Percentiles rank a stretch among this genome's conserved stretches.
Conservation (phyloP, 805 yeast species). For the Alloascoidea africana region DNA sequence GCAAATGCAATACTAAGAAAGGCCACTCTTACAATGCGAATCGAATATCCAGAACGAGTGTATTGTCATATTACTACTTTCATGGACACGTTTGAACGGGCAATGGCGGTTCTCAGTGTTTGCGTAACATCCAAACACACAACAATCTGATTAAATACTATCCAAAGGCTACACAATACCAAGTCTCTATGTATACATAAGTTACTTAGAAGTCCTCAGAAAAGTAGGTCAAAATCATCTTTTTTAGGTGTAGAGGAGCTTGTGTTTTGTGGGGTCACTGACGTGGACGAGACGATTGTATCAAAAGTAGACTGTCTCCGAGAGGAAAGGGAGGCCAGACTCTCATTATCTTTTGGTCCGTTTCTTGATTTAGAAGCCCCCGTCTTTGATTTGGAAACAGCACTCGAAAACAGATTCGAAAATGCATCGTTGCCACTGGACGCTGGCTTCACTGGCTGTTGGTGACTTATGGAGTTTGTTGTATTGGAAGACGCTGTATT, state of each 20-base stretch:
- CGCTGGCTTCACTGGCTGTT: no score
- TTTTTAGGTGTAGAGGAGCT: not conserved
- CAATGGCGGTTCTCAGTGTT: no score
- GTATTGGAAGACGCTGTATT: not conserved
- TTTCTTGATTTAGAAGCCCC: not conserved
- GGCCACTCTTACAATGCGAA: slow-evolving; percentile 49
- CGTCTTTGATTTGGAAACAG: slow-evolving; percentile 1
- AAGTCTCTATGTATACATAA: not conserved
- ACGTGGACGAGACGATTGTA: not conserved
- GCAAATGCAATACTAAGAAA: not conserved
- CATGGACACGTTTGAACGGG: no score
- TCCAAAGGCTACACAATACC: slow-evolving; percentile 5
- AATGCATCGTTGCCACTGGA: not conserved
- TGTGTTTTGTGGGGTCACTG: not conserved
- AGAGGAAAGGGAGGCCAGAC: not conserved
- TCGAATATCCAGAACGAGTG: slow-evolving; percentile 86
- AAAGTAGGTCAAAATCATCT: not conserved
- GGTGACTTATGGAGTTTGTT: no score
- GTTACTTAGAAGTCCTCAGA: slow-evolving; percentile 2
- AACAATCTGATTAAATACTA: no score
- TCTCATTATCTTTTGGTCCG: not conserved
- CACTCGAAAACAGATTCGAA: not conserved
- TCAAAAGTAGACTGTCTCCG: not conserved
- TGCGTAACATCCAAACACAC: no score
- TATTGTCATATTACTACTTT: slow-evolving; percentile 47